These are phyloP conservation scores for Lentinula edodes DNA, from an alignment of 768 basidiomycete genomes.

Conservation along the genomic window DNA sequence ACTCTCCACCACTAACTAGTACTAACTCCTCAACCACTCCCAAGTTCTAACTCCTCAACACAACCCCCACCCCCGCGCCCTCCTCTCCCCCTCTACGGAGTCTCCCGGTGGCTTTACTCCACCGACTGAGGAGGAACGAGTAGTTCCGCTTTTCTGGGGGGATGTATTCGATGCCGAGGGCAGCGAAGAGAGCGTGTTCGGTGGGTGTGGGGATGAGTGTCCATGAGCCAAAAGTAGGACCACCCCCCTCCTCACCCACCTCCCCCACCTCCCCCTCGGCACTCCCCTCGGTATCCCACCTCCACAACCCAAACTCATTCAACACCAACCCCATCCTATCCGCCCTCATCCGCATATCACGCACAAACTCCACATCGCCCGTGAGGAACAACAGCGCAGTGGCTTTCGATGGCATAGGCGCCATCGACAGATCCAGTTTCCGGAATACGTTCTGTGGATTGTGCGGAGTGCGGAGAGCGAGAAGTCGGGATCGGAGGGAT, in stretches of 20 bases:
- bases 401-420: slow-evolving; percentile 25
- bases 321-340: slow-evolving; percentile 27
- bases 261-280: no score
- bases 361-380: slow-evolving; percentile 35
- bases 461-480: not conserved
- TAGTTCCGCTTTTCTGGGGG: slow-evolving; percentile 24
- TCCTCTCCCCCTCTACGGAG: not conserved
- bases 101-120: not conserved
- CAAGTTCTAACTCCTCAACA: not conserved
- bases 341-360: slow-evolving; percentile 26
- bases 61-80: not conserved
- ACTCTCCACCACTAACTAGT: no score
- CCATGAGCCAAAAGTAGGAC: no score
- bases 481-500: not conserved
- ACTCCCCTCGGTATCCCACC: no score
- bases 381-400: slow-evolving; percentile 38
- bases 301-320: slow-evolving; percentile 45
- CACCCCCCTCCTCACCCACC: no score
- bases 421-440: slow-evolving; percentile 10
- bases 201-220: slow-evolving; percentile 10
- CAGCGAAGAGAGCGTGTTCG: slow-evolving; percentile 19
- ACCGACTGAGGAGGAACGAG: not conserved
- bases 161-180: slow-evolving; percentile 20
- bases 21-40: no score
- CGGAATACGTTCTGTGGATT: not conserved